Evolutionary conservation across 768 basidiomycete genomes (phyloP), one percentile per base, ranked within the genome.

Genomic region (Podaxis sp.): DNA sequence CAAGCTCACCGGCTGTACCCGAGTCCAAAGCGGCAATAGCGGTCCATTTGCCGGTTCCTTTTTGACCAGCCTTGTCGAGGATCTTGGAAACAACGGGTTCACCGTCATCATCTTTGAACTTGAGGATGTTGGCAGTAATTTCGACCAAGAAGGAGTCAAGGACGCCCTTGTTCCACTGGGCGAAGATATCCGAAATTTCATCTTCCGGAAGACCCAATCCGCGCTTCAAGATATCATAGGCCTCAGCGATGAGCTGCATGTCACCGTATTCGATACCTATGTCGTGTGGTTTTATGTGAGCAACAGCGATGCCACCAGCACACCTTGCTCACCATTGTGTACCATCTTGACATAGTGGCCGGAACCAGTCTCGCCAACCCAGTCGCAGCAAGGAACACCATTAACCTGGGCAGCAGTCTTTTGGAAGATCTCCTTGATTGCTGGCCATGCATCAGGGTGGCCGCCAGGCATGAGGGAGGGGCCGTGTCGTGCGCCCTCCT

Each of bases 331-430:
- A 89, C 93, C 93, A 63, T 95, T 94, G 82, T 99, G 96, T 65
- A 99, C 96, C 96, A 99, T 99, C 84, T 99, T 99, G 78, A 99
- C 96, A 77, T 99, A 99, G 83, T 99, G 96, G 33, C 95, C 96
- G 53, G 93, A 82, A 64, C 95, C 97, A 65, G 88, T 90, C 78
- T 96, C 92, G 52, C 97, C 97, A 70, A 99, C 96, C 97, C 97
- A 99, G 80, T 99, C 97, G 75, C 96, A 98, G 83, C 97, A 99
- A 36, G 97, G 97, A 69, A 93, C 93, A 66, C 95, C 95, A 59
- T 93, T 83, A 65, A 90, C 93, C 75, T 99, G 95, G 63, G 97
- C 97, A 66, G 97, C 87, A 56, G 96, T 91, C 76, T 93, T 93
- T 80, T 99, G 97, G 90, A 99, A 99, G 72, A 99, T 99, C 66